Evolutionary conservation across 2,329 filamentous ascomycete genomes (phyloP).

Genomic region (Sporothrix brasiliensis): DNA sequence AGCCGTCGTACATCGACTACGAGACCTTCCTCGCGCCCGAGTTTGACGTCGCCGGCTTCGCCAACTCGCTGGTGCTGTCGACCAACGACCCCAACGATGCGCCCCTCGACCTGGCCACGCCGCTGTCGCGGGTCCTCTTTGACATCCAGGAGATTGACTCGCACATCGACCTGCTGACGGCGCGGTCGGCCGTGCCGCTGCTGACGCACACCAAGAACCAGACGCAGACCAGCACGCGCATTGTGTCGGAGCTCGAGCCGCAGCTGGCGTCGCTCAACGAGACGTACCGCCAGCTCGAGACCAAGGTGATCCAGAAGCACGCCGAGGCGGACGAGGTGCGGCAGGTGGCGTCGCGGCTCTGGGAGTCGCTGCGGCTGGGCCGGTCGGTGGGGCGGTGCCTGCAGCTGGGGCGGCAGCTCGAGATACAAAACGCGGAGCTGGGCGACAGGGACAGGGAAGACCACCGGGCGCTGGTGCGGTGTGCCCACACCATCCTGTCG

Average conservation of each 20-base stretch:
- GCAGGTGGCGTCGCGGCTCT: conserved; percentile 74
- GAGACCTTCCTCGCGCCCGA: conserved; percentile 81
- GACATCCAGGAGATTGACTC: conserved; percentile 97
- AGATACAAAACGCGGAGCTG: conserved; percentile 75
- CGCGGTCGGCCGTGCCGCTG: conserved; percentile 78
- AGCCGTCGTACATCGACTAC: conserved; percentile 91
- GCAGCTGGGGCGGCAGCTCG: conserved; percentile 80
- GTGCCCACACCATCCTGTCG: conserved; percentile 75
- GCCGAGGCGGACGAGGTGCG: conserved; percentile 82
- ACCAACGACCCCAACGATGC: conserved; percentile 93
- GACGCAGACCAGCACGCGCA: conserved; percentile 69
- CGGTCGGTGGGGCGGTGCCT: conserved; percentile 77
- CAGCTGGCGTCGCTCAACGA: conserved; percentile 81
- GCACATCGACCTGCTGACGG: conserved; percentile 87
- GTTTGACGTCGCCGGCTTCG: conserved; percentile 81
- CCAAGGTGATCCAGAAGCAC: conserved; percentile 82
- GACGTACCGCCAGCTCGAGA: conserved; percentile 81
- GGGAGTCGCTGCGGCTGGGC: conserved; percentile 76
- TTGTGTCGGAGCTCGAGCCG: conserved; percentile 75
- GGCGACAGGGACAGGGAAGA: conserved; percentile 47
- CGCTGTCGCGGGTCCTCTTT: conserved; percentile 89
- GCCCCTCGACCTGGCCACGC: conserved; percentile 89
- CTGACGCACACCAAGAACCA: conserved; percentile 76
- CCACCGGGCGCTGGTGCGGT: conserved; percentile 77
- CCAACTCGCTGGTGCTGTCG: conserved; percentile 82